phyloP scores from a whole-genome alignment of 2,329 filamentous ascomycete species.

The Fusarium devonianum region DNA sequence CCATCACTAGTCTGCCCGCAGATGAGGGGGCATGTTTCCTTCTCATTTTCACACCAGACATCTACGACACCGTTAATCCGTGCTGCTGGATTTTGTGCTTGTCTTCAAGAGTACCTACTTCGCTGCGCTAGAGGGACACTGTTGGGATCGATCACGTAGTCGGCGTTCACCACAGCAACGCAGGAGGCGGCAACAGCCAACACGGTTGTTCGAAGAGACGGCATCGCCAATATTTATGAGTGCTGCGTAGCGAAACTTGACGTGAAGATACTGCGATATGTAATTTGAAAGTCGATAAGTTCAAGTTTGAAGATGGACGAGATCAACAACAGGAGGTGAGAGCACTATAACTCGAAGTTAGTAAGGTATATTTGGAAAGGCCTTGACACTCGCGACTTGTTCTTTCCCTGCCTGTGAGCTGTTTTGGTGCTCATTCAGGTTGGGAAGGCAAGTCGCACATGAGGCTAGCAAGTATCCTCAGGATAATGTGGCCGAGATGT shows the following conservation, averaged over 20 bases:
- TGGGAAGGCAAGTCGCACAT: conserved; percentile 23
- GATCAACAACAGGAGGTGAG: conserved; percentile 13
- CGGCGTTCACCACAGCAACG: conserved; percentile 59
- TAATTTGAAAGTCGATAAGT: conserved; percentile 14
- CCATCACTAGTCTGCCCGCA: conserved; percentile 67
- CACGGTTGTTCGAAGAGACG: conserved; percentile 60
- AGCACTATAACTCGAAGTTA: conserved; percentile 18
- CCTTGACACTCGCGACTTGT: background rate
- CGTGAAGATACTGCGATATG: conserved; percentile 13
- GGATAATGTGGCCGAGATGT: conserved; percentile 22
- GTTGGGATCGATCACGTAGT: conserved; percentile 68
- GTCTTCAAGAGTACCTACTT: conserved; percentile 52
- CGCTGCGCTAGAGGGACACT: conserved; percentile 61
- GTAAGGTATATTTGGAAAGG: conserved; percentile 20
- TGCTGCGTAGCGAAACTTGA: conserved; percentile 3
- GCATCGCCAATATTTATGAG: conserved; percentile 53
- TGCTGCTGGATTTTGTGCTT: background rate
- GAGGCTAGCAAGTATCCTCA: conserved; percentile 19
- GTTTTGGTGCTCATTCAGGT: conserved; percentile 13
- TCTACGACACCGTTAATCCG: conserved; percentile 49
- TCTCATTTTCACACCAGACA: conserved; percentile 71
- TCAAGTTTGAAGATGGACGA: conserved; percentile 18
- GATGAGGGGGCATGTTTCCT: conserved; percentile 72
- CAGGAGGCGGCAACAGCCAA: conserved; percentile 62
- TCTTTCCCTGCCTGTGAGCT: conserved; percentile 6